These are phyloP conservation scores for Pseudogymnoascus sp. DNA, from an alignment of 2,329 filamentous ascomycete genomes.

Conservation along the genomic window DNA sequence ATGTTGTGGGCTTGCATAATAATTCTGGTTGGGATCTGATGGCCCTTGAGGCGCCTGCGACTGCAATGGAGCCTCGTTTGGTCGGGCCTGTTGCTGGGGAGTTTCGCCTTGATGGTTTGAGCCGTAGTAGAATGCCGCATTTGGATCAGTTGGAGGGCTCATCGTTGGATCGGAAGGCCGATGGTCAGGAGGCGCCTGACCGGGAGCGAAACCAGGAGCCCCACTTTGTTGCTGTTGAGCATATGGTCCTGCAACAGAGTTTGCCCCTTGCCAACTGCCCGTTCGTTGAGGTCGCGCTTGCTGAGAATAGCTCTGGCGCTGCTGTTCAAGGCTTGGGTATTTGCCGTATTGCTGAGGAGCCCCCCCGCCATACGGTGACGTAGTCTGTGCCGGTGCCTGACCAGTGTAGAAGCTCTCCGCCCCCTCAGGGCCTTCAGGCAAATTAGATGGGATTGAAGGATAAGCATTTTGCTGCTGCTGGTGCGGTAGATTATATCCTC, in stretches of 20 bases:
- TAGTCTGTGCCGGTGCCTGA: constrained; percentile 41
- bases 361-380: constrained; percentile 37
- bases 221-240: constrained; percentile 21
- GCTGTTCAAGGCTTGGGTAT: constrained; percentile 18
- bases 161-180: constrained; percentile 28
- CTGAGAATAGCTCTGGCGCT: constrained; percentile 34
- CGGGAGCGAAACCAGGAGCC: constrained; percentile 19
- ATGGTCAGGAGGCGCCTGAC: constrained; percentile 29
- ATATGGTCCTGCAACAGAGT: constrained; percentile 19
- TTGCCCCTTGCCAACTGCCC: constrained; percentile 41
- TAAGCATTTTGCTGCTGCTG: constrained; percentile 55
- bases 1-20: constrained; percentile 2
- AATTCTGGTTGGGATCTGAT: background rate
- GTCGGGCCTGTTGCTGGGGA: constrained; percentile 18
- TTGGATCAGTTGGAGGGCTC: constrained; percentile 41
- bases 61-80: background rate
- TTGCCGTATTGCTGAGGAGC: constrained; percentile 38
- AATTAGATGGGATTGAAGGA: constrained; percentile 55
- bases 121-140: constrained; percentile 51
- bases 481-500: constrained; percentile 51
- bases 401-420: constrained; percentile 79
- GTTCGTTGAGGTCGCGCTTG: constrained; percentile 38
- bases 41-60: constrained; percentile 10
- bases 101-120: constrained; percentile 19
- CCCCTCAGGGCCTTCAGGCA: constrained; percentile 39